Conservation (phyloP, 192 early-diverging fungal species). For the Gryganskiella cystojenkinii region DNA sequence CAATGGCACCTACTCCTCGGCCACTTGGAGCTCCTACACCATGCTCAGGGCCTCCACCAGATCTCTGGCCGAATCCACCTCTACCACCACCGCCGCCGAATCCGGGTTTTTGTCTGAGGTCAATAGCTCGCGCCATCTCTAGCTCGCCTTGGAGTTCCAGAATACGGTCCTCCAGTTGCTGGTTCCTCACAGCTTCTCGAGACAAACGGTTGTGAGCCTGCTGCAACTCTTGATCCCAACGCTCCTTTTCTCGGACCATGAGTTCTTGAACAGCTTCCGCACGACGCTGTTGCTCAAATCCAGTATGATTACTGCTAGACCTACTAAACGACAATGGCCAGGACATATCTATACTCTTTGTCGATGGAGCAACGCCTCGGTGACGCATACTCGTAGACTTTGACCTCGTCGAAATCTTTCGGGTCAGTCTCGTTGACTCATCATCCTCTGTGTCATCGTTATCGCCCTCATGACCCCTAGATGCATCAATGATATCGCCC, state of each 20-base stretch:
- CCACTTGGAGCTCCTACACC: constrained; percentile 2
- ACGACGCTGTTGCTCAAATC: constrained; percentile 23
- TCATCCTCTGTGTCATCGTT: background rate
- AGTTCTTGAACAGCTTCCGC: constrained; percentile 37
- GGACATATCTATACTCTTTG: background rate
- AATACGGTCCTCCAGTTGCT: constrained; percentile 44
- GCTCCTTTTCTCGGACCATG: constrained; percentile 41
- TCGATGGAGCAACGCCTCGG: background rate
- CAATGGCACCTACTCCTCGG: background rate
- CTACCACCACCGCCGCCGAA: background rate
- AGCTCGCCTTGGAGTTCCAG: constrained; percentile 42
- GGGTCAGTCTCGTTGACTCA: background rate
- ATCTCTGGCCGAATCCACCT: background rate
- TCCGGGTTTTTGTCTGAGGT: constrained; percentile 3
- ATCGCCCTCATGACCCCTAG: background rate
- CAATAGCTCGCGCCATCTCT: constrained; percentile 34
- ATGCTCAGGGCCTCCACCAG: background rate
- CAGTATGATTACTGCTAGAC: constrained; percentile 31
- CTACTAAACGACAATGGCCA: constrained; percentile 26
- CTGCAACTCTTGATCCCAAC: constrained; percentile 46
- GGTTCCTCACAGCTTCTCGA: constrained; percentile 33
- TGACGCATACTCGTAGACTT: background rate
- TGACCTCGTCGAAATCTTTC: background rate
- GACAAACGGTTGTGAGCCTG: constrained; percentile 35
- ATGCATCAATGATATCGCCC: background rate